Base-by-base conservation (phyloP, 2,329 filamentous ascomycete genomes). In the Fusarium illudens region DNA sequence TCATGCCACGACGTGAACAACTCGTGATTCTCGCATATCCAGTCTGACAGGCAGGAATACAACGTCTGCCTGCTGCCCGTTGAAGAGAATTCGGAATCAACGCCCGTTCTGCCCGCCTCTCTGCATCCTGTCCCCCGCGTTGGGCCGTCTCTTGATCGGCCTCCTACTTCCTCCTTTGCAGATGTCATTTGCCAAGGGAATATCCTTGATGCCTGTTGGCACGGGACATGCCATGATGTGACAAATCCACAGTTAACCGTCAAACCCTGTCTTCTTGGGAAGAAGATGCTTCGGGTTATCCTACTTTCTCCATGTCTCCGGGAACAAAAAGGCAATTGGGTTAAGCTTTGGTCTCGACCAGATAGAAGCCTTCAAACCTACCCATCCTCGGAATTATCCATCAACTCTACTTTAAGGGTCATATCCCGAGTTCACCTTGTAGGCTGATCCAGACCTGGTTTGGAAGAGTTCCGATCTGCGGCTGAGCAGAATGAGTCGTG, bases 1-100 rank as follows among this genome's bases (percentile, higher is more conserved):
- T 50, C 22, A 33, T 46, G 52, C 10, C 54, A 34, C 34, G 39
- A 15, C 36, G 32, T 61, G 27, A 55, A 32, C 34, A 64, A 37
- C 30, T 51, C 17, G n/a, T 51, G 48, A 65, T 51, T 50, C 30
- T 44, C 33, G 50, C 64, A 60, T 32, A 22, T n/a, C 13, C 22
- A 25, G 33, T 34, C 39, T 27, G 20, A 52, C 33, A 58, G 17
- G 48, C 32, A 39, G 50, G 48, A 19, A 30, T 46, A 53, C 56
- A 29, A 46, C 37, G 15, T 25, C 17, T 33, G 25, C 27, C 17
- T 50, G 50, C 30, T 29, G 25, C 30, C 50, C 30, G 30, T 20
- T 44, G 6, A 13, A 19, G 37, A 44, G 25, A 22, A 44, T 36
- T 22, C 10, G 17, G 37, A 10, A 32, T 30, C 30, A 33, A 54